Evolutionary conservation across 148 eudicot genomes (phyloP), one percentile per base, ranked within the genome.

Genomic region (Rheum nobile): DNA sequence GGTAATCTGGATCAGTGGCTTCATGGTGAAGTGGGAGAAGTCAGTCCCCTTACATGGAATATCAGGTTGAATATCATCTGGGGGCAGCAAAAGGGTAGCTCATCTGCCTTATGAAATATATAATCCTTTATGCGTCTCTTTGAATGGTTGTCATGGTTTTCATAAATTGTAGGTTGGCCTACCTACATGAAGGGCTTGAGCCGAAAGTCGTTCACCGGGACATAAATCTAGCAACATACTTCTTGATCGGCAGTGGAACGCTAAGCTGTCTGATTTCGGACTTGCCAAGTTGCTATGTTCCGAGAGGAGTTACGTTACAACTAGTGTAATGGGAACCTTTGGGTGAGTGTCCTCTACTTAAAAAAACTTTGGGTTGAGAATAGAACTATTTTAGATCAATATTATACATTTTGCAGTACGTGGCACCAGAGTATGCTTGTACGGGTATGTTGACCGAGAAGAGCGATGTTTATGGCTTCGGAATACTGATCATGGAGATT

Each of bases 1-100:
- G 73, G 32, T 22, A 71, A 71, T 26, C 19, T 71, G n/a, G 73
- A 71, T 43, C 73, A 41, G 26, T 71, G 73, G 73, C 73, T 71
- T 71, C 73, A 71, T 43, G 29, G 48, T 71, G 73, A 71, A 19
- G 48, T 71, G 0, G 73, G 73, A 43, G 73, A 41, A 71, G 29
- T 21, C 57, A 84, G 84, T 77, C 78, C 86, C 47, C 83, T 84
- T 75, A 81, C 86, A 2, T 84, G 86, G 86, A 84, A 81, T 17
- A 78, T 78, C 61, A 74, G 86, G 71, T 71, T 84, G 80, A 76
- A 76, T 24, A 84, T 84, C 39, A 76, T 84, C 29, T 78, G 4
- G 86, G 82, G 59, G 79, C 82, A 71, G 86, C 86, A 42, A 84
- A 79, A 61, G 86, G 84, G 86, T 81, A 76, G 41, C 2, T 38